These are phyloP conservation scores for Dioscorea cayenensis DNA, from an alignment of 116 monocot species.

Conservation along the genomic window DNA sequence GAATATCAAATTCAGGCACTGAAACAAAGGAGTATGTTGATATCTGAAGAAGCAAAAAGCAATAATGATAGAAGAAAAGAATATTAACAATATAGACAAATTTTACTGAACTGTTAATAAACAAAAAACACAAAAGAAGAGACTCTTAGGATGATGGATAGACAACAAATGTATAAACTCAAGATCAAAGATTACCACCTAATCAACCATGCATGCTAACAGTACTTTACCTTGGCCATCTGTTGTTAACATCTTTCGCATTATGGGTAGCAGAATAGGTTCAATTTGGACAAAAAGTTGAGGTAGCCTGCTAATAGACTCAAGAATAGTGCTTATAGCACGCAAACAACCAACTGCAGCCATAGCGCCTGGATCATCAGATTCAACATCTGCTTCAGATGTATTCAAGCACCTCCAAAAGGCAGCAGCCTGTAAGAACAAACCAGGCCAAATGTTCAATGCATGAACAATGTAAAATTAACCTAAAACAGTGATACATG, in stretches of 20 bases:
- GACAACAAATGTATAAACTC: not conserved
- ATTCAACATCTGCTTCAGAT: conserved; percentile 81
- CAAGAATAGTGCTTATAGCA: conserved; percentile 97
- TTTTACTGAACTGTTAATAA: too few relatives aligned
- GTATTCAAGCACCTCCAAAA: conserved; percentile 89
- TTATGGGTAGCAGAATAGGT: conserved; percentile 84
- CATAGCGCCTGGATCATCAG: conserved; percentile 75
- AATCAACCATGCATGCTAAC: not conserved
- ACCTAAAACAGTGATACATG: not conserved
- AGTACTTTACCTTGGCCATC: conserved; percentile 88
- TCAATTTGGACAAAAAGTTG: conserved; percentile 90
- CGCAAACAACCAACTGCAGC: conserved; percentile 51
- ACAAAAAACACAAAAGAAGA: too few relatives aligned
- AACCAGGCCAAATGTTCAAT: not conserved
- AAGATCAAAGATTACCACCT: not conserved
- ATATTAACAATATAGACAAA: too few relatives aligned
- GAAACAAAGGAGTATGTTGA: too few relatives aligned
- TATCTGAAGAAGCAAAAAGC: too few relatives aligned
- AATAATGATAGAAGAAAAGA: too few relatives aligned
- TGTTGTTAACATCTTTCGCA: conserved; percentile 83
- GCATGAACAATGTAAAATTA: not conserved
- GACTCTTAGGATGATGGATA: too few relatives aligned
- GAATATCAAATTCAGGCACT: too few relatives aligned
- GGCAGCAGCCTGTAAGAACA: conserved; percentile 63
- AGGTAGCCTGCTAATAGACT: conserved; percentile 90